Conservation (phyloP, 179 eudicot species). For the Nepenthes alata region DNA sequence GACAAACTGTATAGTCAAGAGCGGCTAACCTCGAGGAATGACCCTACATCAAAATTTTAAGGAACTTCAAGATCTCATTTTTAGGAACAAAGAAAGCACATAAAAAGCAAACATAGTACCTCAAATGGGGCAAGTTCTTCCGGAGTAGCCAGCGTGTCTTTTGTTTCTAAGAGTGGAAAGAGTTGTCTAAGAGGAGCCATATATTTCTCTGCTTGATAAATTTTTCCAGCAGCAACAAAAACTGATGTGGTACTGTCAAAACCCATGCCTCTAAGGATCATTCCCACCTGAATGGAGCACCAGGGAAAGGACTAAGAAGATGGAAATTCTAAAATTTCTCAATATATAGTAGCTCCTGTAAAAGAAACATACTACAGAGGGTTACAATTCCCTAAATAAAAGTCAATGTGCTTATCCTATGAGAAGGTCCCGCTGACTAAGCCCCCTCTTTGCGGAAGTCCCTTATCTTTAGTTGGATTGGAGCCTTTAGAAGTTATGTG, state of each 20-base stretch:
- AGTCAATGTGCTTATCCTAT: background rate
- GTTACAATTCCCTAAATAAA: background rate
- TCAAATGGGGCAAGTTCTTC: conserved; percentile 85
- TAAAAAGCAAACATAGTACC: conserved; percentile 25
- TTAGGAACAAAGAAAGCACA: background rate
- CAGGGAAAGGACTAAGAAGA: too few species aligned
- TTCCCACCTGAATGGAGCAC: conserved; percentile 54
- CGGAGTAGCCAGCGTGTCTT: conserved; percentile 70
- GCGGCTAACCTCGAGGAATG: conserved; percentile 94
- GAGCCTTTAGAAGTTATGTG: too few species aligned
- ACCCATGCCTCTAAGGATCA: conserved; percentile 99
- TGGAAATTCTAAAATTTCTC: too few species aligned
- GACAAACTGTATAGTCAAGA: conserved; percentile 94
- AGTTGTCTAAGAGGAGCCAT: conserved; percentile 84
- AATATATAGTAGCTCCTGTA: too few species aligned
- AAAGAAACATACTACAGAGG: background rate
- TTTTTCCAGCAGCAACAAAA: conserved; percentile 85
- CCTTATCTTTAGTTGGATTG: too few species aligned
- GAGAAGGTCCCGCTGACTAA: too few species aligned
- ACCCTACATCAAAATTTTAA: conserved; percentile 42
- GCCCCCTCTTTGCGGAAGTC: too few species aligned
- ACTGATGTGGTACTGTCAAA: conserved; percentile 80
- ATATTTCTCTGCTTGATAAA: conserved; percentile 78
- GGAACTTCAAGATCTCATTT: background rate
- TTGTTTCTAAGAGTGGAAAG: conserved; percentile 76